Conservation (phyloP, 192 early-diverging fungal species). For the Linnemannia schmuckeri region DNA sequence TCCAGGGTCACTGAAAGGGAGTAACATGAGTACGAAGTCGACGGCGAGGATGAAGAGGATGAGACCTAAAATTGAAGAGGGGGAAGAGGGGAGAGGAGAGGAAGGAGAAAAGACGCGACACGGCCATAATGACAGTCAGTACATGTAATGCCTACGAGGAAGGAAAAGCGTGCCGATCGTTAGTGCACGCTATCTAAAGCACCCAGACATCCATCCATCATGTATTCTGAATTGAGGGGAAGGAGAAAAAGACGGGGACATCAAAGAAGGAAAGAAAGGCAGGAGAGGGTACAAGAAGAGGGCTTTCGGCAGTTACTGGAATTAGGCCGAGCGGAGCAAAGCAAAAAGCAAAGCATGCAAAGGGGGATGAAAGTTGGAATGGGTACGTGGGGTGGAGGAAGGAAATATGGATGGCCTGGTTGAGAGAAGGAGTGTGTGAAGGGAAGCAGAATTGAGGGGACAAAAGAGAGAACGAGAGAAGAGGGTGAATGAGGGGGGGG, state of each 20-base stretch:
- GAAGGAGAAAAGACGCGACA: background rate
- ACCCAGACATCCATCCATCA: background rate
- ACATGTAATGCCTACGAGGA: background rate
- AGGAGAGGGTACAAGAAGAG: background rate
- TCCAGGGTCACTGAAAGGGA: background rate
- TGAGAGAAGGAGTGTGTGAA: background rate
- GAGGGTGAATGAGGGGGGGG: background rate
- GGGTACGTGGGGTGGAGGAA: no score
- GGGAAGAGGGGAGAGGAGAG: background rate
- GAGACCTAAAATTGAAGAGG: background rate
- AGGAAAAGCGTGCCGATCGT: background rate
- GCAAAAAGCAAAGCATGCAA: background rate
- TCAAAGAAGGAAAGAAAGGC: background rate
- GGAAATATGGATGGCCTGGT: background rate
- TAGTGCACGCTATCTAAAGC: conserved; percentile 5
- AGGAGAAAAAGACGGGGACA: background rate
- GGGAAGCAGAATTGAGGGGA: background rate
- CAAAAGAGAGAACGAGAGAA: background rate
- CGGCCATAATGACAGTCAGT: background rate
- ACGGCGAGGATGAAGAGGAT: background rate
- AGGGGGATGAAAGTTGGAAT: background rate
- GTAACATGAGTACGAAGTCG: background rate
- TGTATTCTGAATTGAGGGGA: background rate
- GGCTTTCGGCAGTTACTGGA: background rate
- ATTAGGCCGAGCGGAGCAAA: background rate